Conservation (phyloP, 2,329 filamentous ascomycete species). For the Claviceps arundinis region DNA sequence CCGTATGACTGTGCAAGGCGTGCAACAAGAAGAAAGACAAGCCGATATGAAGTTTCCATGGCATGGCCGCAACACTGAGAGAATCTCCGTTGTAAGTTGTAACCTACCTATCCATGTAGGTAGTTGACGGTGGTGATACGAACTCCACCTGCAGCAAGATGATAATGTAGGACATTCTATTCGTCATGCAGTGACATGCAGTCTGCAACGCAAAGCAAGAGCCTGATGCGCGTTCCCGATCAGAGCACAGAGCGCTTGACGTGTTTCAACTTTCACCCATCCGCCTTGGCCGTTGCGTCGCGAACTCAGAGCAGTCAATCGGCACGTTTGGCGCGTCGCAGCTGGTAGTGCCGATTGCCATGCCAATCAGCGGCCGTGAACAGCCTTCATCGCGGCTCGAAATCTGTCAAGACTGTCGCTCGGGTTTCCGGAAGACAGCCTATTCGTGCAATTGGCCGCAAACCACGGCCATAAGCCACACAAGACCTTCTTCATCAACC, state of each 20-base stretch:
- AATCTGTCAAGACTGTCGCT: slow-evolving; percentile 1
- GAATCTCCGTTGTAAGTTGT: neutral
- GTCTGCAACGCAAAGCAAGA: slow-evolving; percentile 1
- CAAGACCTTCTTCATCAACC: no score
- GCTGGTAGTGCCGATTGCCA: neutral
- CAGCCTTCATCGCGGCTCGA: neutral
- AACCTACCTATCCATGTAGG: neutral
- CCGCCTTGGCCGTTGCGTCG: slow-evolving; percentile 1
- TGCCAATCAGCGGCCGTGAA: no score
- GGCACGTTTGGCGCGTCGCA: neutral
- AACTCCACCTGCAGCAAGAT: neutral
- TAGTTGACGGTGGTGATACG: neutral
- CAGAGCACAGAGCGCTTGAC: slow-evolving; percentile 3
- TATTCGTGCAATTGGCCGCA: slow-evolving; percentile 2
- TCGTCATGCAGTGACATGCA: slow-evolving; percentile 4
- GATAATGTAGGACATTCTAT: neutral
- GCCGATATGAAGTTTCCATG: neutral
- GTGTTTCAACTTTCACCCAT: slow-evolving; percentile 4
- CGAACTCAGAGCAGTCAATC: neutral
- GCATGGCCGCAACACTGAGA: neutral
- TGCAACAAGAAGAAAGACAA: neutral
- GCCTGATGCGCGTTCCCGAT: neutral
- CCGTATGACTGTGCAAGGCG: neutral
- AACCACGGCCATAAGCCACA: neutral
- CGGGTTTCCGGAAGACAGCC: neutral